Base-by-base conservation (phyloP, 2,329 filamentous ascomycete species). In the Gnomoniopsis sp. region DNA sequence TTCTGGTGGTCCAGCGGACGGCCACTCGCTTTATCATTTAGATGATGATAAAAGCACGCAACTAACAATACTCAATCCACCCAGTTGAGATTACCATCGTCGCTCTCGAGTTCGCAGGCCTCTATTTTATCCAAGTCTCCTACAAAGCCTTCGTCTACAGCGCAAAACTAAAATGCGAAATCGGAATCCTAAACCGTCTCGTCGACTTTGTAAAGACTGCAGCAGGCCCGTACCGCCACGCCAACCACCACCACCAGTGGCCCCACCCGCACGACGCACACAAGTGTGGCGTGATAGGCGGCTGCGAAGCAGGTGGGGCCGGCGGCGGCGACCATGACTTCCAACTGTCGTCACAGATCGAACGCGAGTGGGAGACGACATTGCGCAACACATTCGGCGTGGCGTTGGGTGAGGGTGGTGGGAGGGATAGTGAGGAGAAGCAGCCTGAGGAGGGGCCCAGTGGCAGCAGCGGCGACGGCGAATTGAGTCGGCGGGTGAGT, bases 121-220 rank as follows among this genome's bases (percentile, higher is more conserved):
- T 69, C 4, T 73, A 70, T 50, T 59, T 68, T 3, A 55, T 72
- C n/a, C 71, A 74, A 54, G 72, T 71, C 3, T 66, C 69, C 0
- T 69, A 69, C 64, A 74, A 74, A 56, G 61, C 68, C 1, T 60
- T 72, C 8, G 66, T 70, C 2, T 74, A 74, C 63, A 71, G 70
- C 41, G 61, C 74, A 30, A 75, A 75, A 50, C 65, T 75, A 33
- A 75, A 74, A 60, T 61, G 72, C 12, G 73, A 74, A 49, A 72
- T 74, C 55, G 66, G 68, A 3, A 70, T 74, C 1, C 67, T 74
- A 10, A 71, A 72, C 49, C 66, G 69, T 4, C 64, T 75, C 2
- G 70, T 73, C 19, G 67, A 72, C 17, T 67, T 73, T 41, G 58
- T 60, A 46, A 58, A 53, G 26, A 38, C 48, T 34, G 47, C 44